These are phyloP conservation scores for Basipetospora chlamydospora DNA, from an alignment of 2,329 filamentous ascomycete genomes.

Conservation along the genomic window DNA sequence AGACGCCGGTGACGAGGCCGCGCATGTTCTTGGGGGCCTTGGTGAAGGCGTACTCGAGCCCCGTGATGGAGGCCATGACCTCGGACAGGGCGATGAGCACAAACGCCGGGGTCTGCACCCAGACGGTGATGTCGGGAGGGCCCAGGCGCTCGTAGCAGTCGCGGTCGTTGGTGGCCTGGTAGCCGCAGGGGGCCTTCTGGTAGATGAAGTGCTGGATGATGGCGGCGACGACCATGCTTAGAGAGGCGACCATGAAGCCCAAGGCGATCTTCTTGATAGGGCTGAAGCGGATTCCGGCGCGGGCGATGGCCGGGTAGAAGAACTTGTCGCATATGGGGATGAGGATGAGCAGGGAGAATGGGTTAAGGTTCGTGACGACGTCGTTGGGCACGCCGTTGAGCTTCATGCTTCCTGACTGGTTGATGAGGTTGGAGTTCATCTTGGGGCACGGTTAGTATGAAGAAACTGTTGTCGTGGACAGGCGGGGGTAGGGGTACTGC, in stretches of 20 bases:
- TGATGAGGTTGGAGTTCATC: conserved; percentile 43
- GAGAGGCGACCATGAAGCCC: conserved; percentile 50
- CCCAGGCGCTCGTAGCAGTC: conserved; percentile 17
- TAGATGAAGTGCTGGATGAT: conserved; percentile 50
- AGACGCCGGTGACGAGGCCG: conserved; percentile 52
- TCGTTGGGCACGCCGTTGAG: conserved; percentile 64
- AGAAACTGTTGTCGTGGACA: no score
- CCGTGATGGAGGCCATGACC: conserved; percentile 36
- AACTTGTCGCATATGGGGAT: conserved; percentile 56
- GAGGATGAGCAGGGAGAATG: conserved; percentile 58
- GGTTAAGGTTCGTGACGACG: conserved; percentile 59
- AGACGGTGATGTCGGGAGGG: conserved; percentile 45
- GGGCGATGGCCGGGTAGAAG: conserved; percentile 54
- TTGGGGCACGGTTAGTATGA: no score
- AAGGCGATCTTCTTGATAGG: conserved; percentile 63
- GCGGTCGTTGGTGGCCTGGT: conserved; percentile 18
- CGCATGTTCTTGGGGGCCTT: conserved; percentile 68
- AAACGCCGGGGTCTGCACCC: conserved; percentile 38
- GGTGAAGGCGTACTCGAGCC: conserved; percentile 61
- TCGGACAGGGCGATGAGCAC: conserved; percentile 33
- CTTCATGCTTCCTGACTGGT: conserved; percentile 50
- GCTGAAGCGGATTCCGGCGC: conserved; percentile 48
- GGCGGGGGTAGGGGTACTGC: no score
- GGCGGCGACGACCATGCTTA: conserved; percentile 42
- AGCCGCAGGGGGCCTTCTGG: conserved; percentile 43